These are phyloP conservation scores for Backusella parvicylindrica DNA, from an alignment of 192 early-diverging fungal genomes.

Conservation along the genomic window DNA sequence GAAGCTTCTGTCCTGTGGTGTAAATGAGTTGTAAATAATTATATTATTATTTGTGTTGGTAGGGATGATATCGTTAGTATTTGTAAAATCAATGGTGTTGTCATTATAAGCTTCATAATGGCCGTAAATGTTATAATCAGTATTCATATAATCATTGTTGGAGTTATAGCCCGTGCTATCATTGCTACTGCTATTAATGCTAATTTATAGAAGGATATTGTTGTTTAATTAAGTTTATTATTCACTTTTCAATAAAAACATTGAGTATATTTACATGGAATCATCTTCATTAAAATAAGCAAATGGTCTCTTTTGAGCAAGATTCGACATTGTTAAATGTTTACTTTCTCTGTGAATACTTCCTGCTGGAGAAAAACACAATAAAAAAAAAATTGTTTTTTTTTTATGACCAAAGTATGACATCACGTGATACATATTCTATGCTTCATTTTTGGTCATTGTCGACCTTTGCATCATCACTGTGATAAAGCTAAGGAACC, in stretches of 20 bases:
- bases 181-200: background rate
- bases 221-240: background rate
- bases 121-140: background rate
- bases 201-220: background rate
- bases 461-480: no score
- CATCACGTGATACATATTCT: background rate
- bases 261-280: background rate
- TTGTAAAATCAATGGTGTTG: background rate
- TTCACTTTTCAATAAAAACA: background rate
- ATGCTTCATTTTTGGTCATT: no score
- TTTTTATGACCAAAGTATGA: background rate
- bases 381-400: background rate
- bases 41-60: background rate
- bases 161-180: background rate
- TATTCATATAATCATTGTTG: background rate
- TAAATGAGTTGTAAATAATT: background rate
- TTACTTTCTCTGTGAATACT: background rate
- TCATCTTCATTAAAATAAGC: background rate
- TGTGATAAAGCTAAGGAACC: no score
- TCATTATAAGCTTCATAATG: background rate
- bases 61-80: background rate
- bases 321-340: background rate
- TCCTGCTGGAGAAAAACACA: background rate
- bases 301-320: constrained; percentile 2
- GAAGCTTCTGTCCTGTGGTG: background rate